Evolutionary conservation across 2,329 filamentous ascomycete species (phyloP).

Genomic region (Aspergillaceae sp.): DNA sequence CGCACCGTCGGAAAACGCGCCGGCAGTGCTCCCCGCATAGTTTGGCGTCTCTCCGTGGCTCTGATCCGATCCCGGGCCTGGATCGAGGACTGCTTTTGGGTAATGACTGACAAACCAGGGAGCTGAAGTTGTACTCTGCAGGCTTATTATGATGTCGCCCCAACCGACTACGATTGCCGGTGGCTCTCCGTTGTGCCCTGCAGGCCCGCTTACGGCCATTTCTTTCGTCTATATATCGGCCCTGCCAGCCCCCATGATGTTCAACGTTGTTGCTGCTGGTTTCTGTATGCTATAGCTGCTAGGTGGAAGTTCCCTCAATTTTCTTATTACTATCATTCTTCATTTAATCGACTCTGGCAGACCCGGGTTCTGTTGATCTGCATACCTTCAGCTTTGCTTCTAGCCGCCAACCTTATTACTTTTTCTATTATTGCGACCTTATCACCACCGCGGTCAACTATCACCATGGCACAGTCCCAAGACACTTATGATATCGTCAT

Average conservation of each 20-base stretch:
- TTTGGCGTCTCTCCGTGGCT: not conserved
- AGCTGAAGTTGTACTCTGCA: not conserved
- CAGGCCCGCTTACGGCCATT: constrained; percentile 10
- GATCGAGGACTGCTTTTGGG: not conserved
- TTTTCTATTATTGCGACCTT: not conserved
- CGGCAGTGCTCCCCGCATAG: not conserved
- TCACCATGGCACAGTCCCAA: constrained; percentile 15
- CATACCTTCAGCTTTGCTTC: not conserved
- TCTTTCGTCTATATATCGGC: constrained; percentile 20
- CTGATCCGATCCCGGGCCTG: not conserved
- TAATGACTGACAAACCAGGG: constrained; percentile 2
- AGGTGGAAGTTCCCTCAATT: not conserved
- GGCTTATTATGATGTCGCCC: constrained; percentile 10
- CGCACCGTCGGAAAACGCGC: constrained; percentile 1
- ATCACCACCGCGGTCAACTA: constrained; percentile 3
- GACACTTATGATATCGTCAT: constrained; percentile 63
- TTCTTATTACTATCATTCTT: not conserved
- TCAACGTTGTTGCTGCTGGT: not conserved
- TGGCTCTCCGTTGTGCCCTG: constrained; percentile 17
- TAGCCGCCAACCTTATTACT: not conserved
- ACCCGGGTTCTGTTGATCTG: constrained; percentile 3
- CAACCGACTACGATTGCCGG: constrained; percentile 30
- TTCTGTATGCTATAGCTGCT: constrained; percentile 2
- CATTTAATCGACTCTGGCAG: not conserved
- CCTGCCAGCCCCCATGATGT: not conserved